phyloP scores from a whole-genome alignment of 2,329 filamentous ascomycete species.

The Aspergillus sp. region DNA sequence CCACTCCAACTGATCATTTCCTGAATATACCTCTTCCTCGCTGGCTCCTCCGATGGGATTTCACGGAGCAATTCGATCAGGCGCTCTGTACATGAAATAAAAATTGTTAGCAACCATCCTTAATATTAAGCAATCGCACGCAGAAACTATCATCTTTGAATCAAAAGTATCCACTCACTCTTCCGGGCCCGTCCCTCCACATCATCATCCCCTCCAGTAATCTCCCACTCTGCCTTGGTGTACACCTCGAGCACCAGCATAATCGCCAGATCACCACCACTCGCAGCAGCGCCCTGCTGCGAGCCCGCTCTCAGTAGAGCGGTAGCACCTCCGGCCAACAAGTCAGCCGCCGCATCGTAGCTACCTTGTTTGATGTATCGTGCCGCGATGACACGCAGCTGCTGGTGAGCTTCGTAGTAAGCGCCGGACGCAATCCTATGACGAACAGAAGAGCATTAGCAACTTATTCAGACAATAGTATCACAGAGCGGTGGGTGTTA shows the following conservation, averaged over 20 bases:
- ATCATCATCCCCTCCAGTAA: conserved; percentile 50
- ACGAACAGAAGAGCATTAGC: conserved; percentile 1
- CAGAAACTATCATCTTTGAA: neutral
- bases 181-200: conserved; percentile 59
- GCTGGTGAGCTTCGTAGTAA: conserved; percentile 97
- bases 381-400: conserved; percentile 88
- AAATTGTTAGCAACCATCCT: conserved; percentile 3
- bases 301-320: conserved; percentile 57
- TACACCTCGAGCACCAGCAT: conserved; percentile 86
- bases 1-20: conserved; percentile 85
- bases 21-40: conserved; percentile 82
- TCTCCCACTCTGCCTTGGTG: conserved; percentile 71
- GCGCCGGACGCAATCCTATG: conserved; percentile 77
- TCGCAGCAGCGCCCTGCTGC: conserved; percentile 86
- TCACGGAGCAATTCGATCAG: conserved; percentile 71
- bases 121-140: neutral
- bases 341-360: conserved; percentile 78
- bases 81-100: conserved; percentile 38
- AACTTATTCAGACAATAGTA: neutral
- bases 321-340: conserved; percentile 75
- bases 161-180: conserved; percentile 21
- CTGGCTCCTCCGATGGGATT: conserved; percentile 78
- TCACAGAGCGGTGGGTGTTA: neutral
- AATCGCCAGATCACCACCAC: conserved; percentile 81
- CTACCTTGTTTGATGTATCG: conserved; percentile 86